Base-by-base conservation (phyloP, 2,329 filamentous ascomycete species). In the Cadophora sp. region DNA sequence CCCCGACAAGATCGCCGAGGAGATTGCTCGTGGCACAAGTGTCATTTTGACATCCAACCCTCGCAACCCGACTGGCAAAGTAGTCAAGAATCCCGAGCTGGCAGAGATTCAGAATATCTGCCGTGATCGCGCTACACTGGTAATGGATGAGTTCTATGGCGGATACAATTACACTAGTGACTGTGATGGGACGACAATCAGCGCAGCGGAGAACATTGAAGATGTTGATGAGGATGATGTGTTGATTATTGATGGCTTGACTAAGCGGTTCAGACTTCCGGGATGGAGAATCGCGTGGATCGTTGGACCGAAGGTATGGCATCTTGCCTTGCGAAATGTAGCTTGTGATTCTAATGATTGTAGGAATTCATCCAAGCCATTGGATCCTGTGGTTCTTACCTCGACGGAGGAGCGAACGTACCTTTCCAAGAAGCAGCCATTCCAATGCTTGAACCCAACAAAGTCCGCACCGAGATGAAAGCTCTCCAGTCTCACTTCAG, bases 231-330 rank as follows among this genome's bases (percentile, higher is more conserved):
- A 92, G 77, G 93, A 97, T 69, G 93, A 97, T 76, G 94, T 98
- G 1, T 87, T 98, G 72, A 92, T 98, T 79, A 95, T 98, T 73
- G 95, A 98, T 78, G 95, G 95, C 61, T 86, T 98, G 29, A 98
- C 95, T 75, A 98, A 98, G 87, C 92, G 95, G 70, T 98, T 98
- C 87, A 91, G 95, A 73, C 89, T 98, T 37, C 95, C 95, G 1
- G 95, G 95, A 70, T 98, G 95, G 94, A 92, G 95, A 79, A 94
- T 98, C 53, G 94, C 95, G 7, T 98, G 95, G 95, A 94, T 98
- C 74, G 80, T 98, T 65, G 95, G 95, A 1, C 95, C 95, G 73
- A 97, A 97, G 71, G 75, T 75, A 68, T 55, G 55, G 56, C 8
- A 19, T 26, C 24, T 46, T 24, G 26, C 22, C 34, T 58, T 31